Evolutionary conservation across 148 eudicot genomes (phyloP).

Genomic region (Pouteria glomerata): DNA sequence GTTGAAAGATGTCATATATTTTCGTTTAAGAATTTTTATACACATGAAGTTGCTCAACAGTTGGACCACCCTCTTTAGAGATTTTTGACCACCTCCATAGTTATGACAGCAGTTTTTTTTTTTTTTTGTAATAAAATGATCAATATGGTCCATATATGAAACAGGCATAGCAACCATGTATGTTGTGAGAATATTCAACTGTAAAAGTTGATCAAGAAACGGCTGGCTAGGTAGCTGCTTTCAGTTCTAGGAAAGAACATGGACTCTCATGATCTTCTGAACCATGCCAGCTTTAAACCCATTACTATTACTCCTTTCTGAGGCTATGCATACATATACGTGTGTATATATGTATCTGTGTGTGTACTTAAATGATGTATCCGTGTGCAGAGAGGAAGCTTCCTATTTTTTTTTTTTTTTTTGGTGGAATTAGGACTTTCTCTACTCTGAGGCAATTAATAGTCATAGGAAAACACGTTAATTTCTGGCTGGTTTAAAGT

Average conservation of each 20-base stretch:
- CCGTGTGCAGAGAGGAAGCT: not conserved
- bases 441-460: not conserved
- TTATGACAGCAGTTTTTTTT: no score
- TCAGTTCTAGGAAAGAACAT: not conserved
- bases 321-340: not conserved
- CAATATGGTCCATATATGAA: not conserved
- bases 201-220: not conserved
- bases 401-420: not conserved
- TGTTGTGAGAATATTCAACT: not conserved
- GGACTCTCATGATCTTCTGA: constrained; percentile 3
- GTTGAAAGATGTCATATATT: no score
- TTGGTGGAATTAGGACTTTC: not conserved
- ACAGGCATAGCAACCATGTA: not conserved
- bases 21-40: no score
- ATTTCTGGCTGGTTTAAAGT: not conserved
- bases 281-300: constrained; percentile 10
- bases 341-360: not conserved
- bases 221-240: not conserved
- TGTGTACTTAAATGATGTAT: not conserved
- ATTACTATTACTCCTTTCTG: not conserved
- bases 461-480: no score
- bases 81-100: no score
- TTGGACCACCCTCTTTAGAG: no score
- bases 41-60: no score
- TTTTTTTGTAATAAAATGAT: no score